Base-by-base conservation (phyloP, 805 yeast genomes). In the Jamesozyma lodderae region DNA sequence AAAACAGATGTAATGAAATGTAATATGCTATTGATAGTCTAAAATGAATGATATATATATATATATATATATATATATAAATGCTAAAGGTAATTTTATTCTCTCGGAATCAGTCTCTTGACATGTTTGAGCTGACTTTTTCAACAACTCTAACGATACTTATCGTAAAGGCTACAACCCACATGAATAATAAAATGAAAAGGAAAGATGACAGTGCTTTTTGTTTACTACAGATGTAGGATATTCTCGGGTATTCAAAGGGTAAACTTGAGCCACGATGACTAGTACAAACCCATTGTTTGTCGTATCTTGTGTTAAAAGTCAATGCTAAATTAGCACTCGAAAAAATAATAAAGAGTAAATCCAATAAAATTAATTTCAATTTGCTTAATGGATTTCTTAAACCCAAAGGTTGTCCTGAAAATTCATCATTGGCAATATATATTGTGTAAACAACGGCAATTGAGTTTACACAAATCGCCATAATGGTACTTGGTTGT, bases 401-500 rank as follows among this genome's bases (percentile, higher is more conserved):
- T 32, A 92, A 67, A 0, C 98, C 98, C 35, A 92, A 59, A 0
- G 97, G 98, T 55, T 85, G 81, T 11, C 96, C 94, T 18, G 79
- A 73, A 60, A 85, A 90, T 60, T 92, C 98, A 59, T 92, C 97
- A 52, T 77, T 78, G 2, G 95, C 77, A 57, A 90, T 84, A 59
- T 84, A 87, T 3, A 79, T 62, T 40, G 87, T 70, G 55, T 92
- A 92, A 0, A 76, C 71, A 19, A 85, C 62, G 3, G 95, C 95
- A 44, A 78, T 67, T 21, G 85, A 66, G 52, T 87, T 90, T 4
- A 90, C 94, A 37, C 77, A 77, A 2, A 92, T 72, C 3, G 96
- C 92, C 94, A 92, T 86, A 32, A 88, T 78, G 0, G 97, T 84
- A 49, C 95, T 80, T 14, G 98, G 81, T 52, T 83, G 87, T 54